Conservation (phyloP, 2,329 filamentous ascomycete species). For the Metarhizium brunneum region DNA sequence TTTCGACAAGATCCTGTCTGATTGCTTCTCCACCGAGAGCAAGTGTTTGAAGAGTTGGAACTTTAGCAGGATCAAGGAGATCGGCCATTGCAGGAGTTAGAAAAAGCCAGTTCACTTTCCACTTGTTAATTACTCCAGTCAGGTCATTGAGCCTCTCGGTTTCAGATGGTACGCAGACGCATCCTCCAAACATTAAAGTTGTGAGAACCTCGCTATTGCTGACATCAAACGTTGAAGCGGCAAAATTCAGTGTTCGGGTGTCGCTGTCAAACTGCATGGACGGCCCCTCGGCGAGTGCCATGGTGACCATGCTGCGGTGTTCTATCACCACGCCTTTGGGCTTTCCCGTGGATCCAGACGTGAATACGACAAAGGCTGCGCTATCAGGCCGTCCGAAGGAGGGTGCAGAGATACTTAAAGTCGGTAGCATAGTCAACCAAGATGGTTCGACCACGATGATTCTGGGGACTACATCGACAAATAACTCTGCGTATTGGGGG, state of each 20-base stretch:
- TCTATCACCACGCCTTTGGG: conserved; percentile 4
- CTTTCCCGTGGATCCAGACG: conserved; percentile 4
- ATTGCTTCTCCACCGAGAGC: neutral
- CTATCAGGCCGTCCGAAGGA: neutral
- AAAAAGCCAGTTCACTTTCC: neutral
- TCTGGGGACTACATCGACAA: neutral
- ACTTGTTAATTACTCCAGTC: neutral
- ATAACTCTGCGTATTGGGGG: neutral
- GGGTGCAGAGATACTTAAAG: too few species aligned
- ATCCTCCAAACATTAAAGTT: conserved; percentile 2
- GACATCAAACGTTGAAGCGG: conserved; percentile 2
- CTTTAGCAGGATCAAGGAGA: neutral
- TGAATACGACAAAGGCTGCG: conserved; percentile 5
- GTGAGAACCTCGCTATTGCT: neutral
- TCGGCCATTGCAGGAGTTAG: neutral
- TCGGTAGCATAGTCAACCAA: neutral
- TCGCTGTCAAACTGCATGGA: conserved; percentile 1
- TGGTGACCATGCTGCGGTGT: neutral
- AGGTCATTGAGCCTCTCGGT: neutral
- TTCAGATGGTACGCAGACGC: conserved; percentile 5
- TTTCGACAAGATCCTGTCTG: neutral
- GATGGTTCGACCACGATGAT: too few species aligned
- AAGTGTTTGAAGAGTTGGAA: neutral
- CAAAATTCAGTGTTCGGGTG: neutral
- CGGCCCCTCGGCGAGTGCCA: neutral